Evolutionary conservation across 805 yeast genomes (phyloP).

Genomic region (Wickerhamiella azymoides): DNA sequence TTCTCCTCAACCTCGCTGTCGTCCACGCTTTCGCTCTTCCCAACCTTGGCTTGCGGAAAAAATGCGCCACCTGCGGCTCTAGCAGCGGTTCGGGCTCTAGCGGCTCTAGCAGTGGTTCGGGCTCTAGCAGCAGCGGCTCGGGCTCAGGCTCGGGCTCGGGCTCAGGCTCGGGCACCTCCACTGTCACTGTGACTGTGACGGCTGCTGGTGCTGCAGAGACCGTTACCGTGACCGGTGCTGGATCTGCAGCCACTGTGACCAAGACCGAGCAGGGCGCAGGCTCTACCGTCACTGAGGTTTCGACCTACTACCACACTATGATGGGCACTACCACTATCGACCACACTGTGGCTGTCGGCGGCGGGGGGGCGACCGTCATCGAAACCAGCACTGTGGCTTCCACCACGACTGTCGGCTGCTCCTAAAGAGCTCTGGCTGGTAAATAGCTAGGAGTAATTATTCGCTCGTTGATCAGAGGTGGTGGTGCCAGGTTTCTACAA

Average conservation of each 20-base stretch:
- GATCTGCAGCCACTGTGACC: background rate
- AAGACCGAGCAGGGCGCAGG: background rate
- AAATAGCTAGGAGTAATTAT: no score
- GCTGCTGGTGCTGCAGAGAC: background rate
- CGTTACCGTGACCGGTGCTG: background rate
- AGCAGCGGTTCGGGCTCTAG: background rate
- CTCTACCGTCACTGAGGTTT: background rate
- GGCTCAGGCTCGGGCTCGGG: background rate
- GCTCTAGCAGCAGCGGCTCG: background rate
- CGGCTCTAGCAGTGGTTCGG: no score
- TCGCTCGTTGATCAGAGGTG: no score
- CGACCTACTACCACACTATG: background rate
- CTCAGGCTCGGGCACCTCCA: background rate
- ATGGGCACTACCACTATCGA: background rate
- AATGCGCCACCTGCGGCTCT: background rate
- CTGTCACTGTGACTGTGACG: slow-evolving; percentile 1
- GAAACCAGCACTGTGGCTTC: no score
- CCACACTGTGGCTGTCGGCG: no score
- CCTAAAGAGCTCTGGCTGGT: no score
- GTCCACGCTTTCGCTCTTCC: slow-evolving; percentile 2
- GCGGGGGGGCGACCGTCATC: no score
- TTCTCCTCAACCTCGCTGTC: background rate
- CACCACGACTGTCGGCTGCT: no score
- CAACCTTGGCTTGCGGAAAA: background rate
- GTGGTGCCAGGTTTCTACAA: no score